Base-by-base conservation (phyloP, 176 grass and related monocot species). In the Paspalum notatum region DNA sequence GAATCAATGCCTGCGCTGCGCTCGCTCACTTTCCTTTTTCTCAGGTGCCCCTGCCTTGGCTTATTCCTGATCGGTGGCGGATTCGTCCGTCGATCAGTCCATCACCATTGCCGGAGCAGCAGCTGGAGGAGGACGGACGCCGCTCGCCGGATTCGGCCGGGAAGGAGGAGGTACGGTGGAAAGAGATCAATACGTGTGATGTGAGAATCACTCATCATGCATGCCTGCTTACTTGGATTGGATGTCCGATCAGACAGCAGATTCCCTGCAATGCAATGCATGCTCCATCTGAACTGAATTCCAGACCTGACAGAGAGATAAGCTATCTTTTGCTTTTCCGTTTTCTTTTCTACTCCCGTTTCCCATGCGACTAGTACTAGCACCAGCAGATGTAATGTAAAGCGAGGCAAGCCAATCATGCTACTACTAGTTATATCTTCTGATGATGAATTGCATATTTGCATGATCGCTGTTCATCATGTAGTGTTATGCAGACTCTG, bases 291-390 rank as follows among this genome's bases (percentile, higher is more conserved):
- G 32, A 6, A 6, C 25, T 62, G 26, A 25, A 17, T 9, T 60
- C 57, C 22, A 11, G 10, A 60, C n/a, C 74, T 61, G 16, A 46
- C 14, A 21, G 3, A n/a, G 17, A 17, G 10, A 3, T 56, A 3
- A n/a, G 32, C 32, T 32, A 2, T 32, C 3, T 13, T 11, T 6
- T 27, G 43, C 7, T 71, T 81, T 81, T 44, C 26, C 44, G 22
- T 32, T 12, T 16, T 25, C 8, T 73, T 85, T 76, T 57, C 60
- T 68, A 12, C 13, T 12, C n/a, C 59, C 80, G 40, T 78, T 88
- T 73, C 59, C 48, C 85, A 87, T 67, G 66, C 53, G 17, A 58
- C 17, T 53, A 55, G 18, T 11, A 44, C 5, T 20, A n/a, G n/a
- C n/a, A n/a, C n/a, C n/a, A n/a, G n/a, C n/a, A n/a, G n/a, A n/a